Conservation (phyloP, 1,139 yeast genomes). For the Debaryomyces nepalensis region DNA sequence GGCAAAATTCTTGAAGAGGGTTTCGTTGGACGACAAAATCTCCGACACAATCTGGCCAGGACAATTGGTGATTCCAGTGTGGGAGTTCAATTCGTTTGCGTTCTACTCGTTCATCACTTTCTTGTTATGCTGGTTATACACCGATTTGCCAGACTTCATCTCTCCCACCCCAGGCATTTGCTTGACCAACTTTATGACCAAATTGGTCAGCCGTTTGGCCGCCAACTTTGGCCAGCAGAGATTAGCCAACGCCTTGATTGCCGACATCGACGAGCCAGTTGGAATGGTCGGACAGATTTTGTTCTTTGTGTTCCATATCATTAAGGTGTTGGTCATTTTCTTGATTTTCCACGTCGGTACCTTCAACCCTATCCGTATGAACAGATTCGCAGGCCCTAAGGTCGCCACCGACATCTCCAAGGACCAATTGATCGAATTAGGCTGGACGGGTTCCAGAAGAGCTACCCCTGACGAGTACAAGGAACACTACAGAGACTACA, state of each 20-base stretch:
- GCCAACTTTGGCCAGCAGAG: slow-evolving; percentile 35
- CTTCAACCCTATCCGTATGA: slow-evolving; percentile 65
- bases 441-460: slow-evolving; percentile 92
- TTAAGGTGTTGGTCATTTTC: slow-evolving; percentile 64
- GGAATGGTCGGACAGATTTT: slow-evolving; percentile 60
- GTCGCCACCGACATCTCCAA: slow-evolving; percentile 45
- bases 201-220: slow-evolving; percentile 39
- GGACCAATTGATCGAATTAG: slow-evolving; percentile 67
- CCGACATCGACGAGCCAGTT: slow-evolving; percentile 49
- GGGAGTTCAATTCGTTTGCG: slow-evolving; percentile 63
- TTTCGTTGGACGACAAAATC: slow-evolving; percentile 53
- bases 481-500: slow-evolving; percentile 67
- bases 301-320: slow-evolving; percentile 71
- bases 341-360: slow-evolving; percentile 67
- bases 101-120: slow-evolving; percentile 49
- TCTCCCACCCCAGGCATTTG: slow-evolving; percentile 94
- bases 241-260: slow-evolving; percentile 50
- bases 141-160: slow-evolving; percentile 86
- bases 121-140: slow-evolving; percentile 77
- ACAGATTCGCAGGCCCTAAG: slow-evolving; percentile 32
- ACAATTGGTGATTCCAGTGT: slow-evolving; percentile 81
- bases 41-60: slow-evolving; percentile 83
- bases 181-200: slow-evolving; percentile 66
- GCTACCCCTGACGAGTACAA: slow-evolving; percentile 73
- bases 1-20: slow-evolving; percentile 44